Base-by-base conservation (phyloP, 2,329 filamentous ascomycete species). In the Karstenula rhodostoma region DNA sequence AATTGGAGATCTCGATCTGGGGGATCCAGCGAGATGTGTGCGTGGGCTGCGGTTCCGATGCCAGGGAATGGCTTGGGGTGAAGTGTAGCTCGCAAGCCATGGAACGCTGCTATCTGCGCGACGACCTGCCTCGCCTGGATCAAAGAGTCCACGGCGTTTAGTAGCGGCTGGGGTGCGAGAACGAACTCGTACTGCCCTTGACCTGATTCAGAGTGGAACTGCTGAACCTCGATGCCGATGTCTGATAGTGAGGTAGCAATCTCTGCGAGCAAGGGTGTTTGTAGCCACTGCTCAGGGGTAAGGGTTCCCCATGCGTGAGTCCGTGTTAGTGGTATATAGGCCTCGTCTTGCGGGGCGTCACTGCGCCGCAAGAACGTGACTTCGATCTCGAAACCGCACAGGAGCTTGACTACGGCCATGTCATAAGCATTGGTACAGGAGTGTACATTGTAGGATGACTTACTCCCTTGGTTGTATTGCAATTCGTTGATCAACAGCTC, bases 301-400 rank as follows among this genome's bases (percentile, higher is more conserved):
- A 89, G 83, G 19, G 87, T 85, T 0, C 87, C 89, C 90, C 90
- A 94, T 0, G 88, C 87, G 68, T 94, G 91, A 1, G 87, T 88
- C 48, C 84, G 82, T 8, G 84, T 85, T n/a, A 84, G 73, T 0
- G 90, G 81, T 0, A 77, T 70, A 8, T 78, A 76, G 43, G 67
- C 60, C 17, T 69, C 78, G 80, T 66, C 56, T 76, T 67, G 63
- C 46, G 60, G 60, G 15, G 58, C 67, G 8, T 71, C 67, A 35
- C 77, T 69, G 22, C 83, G 83, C 43, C 83, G 83, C 65, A 94
- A 80, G 64, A 96, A 88, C 1, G 91, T 83, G 10, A 95, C 86
- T 76, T 96, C 92, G 43, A 96, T 87, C 75, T 96, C 93, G 66
- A 95, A 96, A 0, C 92, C 93, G 17, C 93, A 77, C 0, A 89